phyloP scores from a whole-genome alignment of 345 rosid species.

The Syzygium aqueum region DNA sequence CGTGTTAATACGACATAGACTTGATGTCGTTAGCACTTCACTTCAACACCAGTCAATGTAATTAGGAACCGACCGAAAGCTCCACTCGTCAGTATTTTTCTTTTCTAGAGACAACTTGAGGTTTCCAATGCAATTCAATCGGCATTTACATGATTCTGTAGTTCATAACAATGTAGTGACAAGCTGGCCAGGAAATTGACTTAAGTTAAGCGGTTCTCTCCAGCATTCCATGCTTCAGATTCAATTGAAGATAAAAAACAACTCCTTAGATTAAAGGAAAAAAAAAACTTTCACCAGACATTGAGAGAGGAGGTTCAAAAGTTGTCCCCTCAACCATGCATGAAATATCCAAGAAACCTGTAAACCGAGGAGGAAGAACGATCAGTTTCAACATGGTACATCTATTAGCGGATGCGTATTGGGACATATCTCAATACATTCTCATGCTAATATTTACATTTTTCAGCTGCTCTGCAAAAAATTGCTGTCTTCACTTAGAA shows the following conservation, averaged over 20 bases:
- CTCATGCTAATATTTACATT: neutral
- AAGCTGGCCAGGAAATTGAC: neutral
- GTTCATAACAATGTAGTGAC: neutral
- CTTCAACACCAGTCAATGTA: neutral
- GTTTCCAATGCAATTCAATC: neutral
- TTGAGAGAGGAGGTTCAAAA: neutral
- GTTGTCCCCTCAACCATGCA: slow-evolving; percentile 4
- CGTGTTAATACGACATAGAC: neutral
- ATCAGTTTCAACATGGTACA: neutral
- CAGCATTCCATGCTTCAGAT: neutral
- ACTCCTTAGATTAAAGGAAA: neutral
- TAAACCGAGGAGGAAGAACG: neutral
- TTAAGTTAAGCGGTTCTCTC: neutral
- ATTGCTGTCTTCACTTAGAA: neutral
- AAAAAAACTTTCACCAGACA: neutral
- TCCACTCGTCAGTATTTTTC: neutral
- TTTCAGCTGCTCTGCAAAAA: neutral
- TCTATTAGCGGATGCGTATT: neutral
- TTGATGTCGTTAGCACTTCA: neutral
- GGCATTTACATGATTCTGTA: neutral
- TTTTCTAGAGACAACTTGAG: neutral
- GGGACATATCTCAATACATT: neutral
- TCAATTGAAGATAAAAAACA: neutral
- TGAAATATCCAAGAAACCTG: slow-evolving; percentile 18
- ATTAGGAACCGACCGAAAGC: neutral